Evolutionary conservation across 2,329 filamentous ascomycete species (phyloP).

Genomic region (Ophiostoma sp.): DNA sequence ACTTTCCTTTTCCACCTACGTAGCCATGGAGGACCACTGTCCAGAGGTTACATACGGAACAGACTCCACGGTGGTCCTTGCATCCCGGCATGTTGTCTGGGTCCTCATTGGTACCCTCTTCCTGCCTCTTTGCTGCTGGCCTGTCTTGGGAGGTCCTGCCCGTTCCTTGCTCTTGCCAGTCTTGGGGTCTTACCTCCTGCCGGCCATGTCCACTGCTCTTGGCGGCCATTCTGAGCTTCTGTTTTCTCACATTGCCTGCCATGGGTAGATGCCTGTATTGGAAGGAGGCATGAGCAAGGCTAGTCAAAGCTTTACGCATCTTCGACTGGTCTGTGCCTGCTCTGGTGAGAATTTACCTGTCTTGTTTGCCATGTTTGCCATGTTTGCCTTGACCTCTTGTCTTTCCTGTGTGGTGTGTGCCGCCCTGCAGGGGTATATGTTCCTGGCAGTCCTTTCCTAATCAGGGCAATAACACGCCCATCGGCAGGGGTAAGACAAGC

Average conservation of each 20-base stretch:
- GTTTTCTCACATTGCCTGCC: not conserved
- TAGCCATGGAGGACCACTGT: not conserved
- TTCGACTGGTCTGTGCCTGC: not conserved
- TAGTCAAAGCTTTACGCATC: not conserved
- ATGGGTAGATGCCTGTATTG: not conserved
- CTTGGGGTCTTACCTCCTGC: conserved; percentile 2
- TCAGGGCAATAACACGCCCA: conserved; percentile 7
- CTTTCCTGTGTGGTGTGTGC: not conserved
- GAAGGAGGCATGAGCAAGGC: not conserved
- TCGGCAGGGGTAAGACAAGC: conserved; percentile 3
- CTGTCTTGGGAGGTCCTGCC: not conserved
- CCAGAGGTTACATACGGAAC: not conserved
- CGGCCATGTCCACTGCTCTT: not conserved
- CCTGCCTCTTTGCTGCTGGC: not conserved
- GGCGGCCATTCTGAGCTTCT: not conserved
- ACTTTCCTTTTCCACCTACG: conserved; percentile 1
- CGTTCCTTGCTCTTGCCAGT: not conserved
- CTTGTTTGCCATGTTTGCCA: not conserved
- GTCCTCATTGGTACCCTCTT: not conserved
- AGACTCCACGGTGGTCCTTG: not conserved
- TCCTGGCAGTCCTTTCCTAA: conserved; percentile 3
- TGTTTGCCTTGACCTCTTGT: not conserved
- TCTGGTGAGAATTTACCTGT: not conserved
- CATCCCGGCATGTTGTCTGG: not conserved
- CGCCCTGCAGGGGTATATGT: conserved; percentile 8